Evolutionary conservation across 306 rosid genomes (phyloP).

Genomic region (Sicyos baderoa): DNA sequence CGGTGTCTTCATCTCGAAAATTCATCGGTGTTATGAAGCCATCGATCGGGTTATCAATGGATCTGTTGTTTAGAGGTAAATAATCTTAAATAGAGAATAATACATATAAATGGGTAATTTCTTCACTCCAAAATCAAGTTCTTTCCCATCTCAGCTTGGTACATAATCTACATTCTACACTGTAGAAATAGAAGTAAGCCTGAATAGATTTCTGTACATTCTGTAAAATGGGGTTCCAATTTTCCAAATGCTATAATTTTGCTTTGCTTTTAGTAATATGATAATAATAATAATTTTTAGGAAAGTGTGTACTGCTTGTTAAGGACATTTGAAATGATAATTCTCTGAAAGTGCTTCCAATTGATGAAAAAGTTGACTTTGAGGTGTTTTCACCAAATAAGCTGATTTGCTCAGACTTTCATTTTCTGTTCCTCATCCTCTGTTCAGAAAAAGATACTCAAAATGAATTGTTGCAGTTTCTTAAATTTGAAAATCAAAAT

Average conservation of each 20-base stretch:
- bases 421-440: not conserved
- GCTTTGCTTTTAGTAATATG: not conserved
- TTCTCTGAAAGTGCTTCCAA: not conserved
- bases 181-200: constrained; percentile 12
- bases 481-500: not conserved
- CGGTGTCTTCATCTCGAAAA: constrained; percentile 45
- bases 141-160: not conserved
- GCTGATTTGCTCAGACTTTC: not conserved
- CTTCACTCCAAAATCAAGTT: not conserved
- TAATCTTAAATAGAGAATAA: constrained; percentile 24
- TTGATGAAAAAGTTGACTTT: not conserved
- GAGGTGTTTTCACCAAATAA: not conserved
- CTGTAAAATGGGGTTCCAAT: constrained; percentile 11
- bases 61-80: constrained; percentile 44
- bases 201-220: constrained; percentile 13
- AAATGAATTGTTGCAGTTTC: not conserved
- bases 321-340: not conserved
- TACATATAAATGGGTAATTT: not conserved
- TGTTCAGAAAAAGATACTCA: not conserved
- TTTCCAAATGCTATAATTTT: not conserved
- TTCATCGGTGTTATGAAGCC: constrained; percentile 63
- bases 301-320: not conserved
- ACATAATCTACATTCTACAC: not conserved
- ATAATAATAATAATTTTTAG: not conserved
- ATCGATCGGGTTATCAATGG: constrained; percentile 47